Evolutionary conservation across 441 rosid genomes (phyloP).

Genomic region (Populus hybrid): DNA sequence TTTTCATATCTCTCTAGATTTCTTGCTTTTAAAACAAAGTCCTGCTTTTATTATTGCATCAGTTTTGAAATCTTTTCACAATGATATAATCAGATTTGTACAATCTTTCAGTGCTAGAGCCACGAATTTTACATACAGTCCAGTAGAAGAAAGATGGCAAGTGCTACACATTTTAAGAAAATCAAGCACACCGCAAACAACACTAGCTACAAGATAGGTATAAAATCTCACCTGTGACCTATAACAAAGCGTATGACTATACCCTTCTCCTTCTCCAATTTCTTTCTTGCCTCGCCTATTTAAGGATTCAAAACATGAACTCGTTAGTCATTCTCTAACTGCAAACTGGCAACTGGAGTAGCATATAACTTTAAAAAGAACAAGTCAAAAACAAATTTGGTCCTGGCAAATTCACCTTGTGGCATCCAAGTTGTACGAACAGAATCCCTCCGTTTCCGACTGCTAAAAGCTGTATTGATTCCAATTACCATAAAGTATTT

Average conservation of each 20-base stretch:
- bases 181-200: background rate
- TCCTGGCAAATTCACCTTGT: constrained; percentile 43
- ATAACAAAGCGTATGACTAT: constrained; percentile 75
- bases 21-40: background rate
- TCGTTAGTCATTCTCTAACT: background rate
- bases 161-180: background rate
- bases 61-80: background rate
- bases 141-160: background rate
- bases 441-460: constrained; percentile 80
- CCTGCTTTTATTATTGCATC: background rate
- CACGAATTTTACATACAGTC: background rate
- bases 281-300: constrained; percentile 57
- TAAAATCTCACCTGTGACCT: constrained; percentile 67
- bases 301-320: background rate
- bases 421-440: constrained; percentile 93
- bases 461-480: constrained; percentile 83
- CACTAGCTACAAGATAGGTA: background rate
- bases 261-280: constrained; percentile 74
- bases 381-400: background rate
- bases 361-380: background rate
- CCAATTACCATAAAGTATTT: constrained; percentile 86
- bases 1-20: background rate
- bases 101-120: background rate
- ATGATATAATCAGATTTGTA: background rate
- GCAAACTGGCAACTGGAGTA: background rate